phyloP scores from a whole-genome alignment of 345 rosid species.

The Dimocarpus longan region DNA sequence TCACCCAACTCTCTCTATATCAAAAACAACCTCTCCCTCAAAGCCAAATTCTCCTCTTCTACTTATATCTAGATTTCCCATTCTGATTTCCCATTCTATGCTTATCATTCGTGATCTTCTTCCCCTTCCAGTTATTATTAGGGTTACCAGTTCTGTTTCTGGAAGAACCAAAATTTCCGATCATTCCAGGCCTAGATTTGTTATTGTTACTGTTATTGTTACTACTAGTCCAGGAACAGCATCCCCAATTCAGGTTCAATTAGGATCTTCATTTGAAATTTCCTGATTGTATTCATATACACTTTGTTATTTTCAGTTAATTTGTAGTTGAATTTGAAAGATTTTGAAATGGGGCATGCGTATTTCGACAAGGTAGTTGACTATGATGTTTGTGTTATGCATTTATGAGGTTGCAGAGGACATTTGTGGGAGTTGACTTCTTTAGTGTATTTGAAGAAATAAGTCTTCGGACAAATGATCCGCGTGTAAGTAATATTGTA shows the following conservation, averaged over 20 bases:
- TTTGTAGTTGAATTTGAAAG: neutral
- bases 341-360: neutral
- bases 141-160: constrained; percentile 23
- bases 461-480: constrained; percentile 67
- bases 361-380: neutral
- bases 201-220: constrained; percentile 27
- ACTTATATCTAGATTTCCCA: constrained; percentile 57
- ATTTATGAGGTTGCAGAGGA: constrained; percentile 41
- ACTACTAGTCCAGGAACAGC: constrained; percentile 97
- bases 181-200: constrained; percentile 6
- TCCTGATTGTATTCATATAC: neutral
- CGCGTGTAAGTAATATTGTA: constrained; percentile 88
- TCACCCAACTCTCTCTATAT: constrained; percentile 91
- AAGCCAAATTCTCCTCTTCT: constrained; percentile 89
- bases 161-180: constrained; percentile 26
- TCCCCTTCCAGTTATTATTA: constrained; percentile 76
- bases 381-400: neutral
- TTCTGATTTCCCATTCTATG: constrained; percentile 92
- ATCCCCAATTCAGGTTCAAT: constrained; percentile 86
- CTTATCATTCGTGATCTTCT: constrained; percentile 47
- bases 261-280: neutral
- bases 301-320: neutral
- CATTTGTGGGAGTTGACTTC: too few relatives aligned
- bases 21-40: constrained; percentile 86
- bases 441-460: constrained; percentile 93